Conservation (phyloP, 1,284 basidiomycete genomes). For the Baeospora myosura region DNA sequence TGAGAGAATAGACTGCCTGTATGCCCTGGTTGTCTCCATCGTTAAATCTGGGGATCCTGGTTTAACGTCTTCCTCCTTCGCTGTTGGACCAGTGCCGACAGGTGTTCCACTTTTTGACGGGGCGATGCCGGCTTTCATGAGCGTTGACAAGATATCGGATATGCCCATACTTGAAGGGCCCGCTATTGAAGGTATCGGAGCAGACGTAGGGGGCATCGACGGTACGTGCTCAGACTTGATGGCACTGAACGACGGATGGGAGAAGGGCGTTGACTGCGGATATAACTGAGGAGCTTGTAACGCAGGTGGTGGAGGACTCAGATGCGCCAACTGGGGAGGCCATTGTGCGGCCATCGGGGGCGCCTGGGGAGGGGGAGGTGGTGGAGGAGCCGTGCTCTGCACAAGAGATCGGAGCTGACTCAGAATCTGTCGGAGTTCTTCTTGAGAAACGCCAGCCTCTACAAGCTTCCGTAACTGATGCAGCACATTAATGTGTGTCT, state of each 20-base stretch:
- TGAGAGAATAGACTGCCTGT: slow-evolving; percentile 65
- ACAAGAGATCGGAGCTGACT: slow-evolving; percentile 66
- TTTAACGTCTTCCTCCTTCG: slow-evolving; percentile 32
- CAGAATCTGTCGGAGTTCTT: slow-evolving; percentile 76
- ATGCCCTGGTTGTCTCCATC: slow-evolving; percentile 48
- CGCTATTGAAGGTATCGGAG: slow-evolving; percentile 20
- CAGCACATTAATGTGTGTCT: slow-evolving; percentile 63
- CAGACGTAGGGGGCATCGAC: slow-evolving; percentile 9
- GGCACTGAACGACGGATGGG: slow-evolving; percentile 19
- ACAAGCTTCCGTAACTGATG: slow-evolving; percentile 73
- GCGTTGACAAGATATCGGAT: slow-evolving; percentile 52
- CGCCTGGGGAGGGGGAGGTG: slow-evolving; percentile 24
- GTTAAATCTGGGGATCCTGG: slow-evolving; percentile 32
- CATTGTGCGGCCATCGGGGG: slow-evolving; percentile 18
- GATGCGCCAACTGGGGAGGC: slow-evolving; percentile 1
- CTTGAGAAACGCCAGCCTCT: slow-evolving; percentile 71
- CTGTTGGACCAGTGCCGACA: slow-evolving; percentile 37
- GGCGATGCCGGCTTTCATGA: slow-evolving; percentile 71
- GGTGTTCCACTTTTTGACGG: slow-evolving; percentile 47
- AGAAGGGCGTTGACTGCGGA: no score
- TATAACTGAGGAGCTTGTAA: slow-evolving; percentile 18
- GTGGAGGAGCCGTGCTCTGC: slow-evolving; percentile 34
- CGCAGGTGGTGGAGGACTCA: slow-evolving; percentile 11
- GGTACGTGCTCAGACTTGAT: no score
- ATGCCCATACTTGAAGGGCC: slow-evolving; percentile 39